Evolutionary conservation across 768 basidiomycete genomes (phyloP).

Genomic region (Tylopilus subfusipes): DNA sequence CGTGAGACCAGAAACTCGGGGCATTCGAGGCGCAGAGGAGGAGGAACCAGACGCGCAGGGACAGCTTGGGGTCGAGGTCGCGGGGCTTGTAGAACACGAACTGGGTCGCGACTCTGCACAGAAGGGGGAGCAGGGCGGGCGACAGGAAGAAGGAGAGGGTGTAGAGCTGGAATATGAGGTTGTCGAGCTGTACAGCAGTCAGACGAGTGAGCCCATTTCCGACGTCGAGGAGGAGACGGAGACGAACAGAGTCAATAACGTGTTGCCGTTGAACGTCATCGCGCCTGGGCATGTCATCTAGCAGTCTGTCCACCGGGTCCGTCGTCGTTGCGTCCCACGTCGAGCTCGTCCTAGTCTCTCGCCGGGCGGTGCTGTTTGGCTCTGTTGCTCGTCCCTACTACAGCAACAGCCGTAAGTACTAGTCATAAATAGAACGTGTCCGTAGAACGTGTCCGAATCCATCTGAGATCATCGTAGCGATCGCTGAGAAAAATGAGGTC

Average conservation of each 20-base stretch:
- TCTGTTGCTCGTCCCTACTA: constrained; percentile 18
- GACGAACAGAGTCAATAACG: constrained; percentile 61
- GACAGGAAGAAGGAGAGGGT: constrained; percentile 75
- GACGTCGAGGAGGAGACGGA: constrained; percentile 1
- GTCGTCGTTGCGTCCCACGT: constrained; percentile 18
- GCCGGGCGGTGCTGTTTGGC: constrained; percentile 22
- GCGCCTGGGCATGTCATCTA: constrained; percentile 55
- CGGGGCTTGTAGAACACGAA: constrained; percentile 64
- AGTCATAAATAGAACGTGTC: neutral
- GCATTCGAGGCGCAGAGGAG: constrained; percentile 57
- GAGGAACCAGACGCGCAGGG: constrained; percentile 66
- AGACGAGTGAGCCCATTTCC: constrained; percentile 6
- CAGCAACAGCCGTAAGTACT: neutral
- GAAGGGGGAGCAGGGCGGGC: constrained; percentile 47
- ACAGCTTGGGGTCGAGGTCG: constrained; percentile 59
- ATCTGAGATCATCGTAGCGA: constrained; percentile 9
- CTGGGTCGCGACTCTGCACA: constrained; percentile 53
- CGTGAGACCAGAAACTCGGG: constrained; percentile 61
- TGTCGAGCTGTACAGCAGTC: constrained; percentile 65
- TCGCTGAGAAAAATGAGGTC: neutral
- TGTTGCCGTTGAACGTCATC: constrained; percentile 68
- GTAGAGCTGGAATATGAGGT: constrained; percentile 68
- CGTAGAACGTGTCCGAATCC: no score
- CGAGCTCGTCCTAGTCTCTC: neutral
- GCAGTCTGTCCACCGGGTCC: constrained; percentile 22